Evolutionary conservation across 192 early-diverging fungal species (phyloP).

Genomic region (Rhizoclosmatium globosum): DNA sequence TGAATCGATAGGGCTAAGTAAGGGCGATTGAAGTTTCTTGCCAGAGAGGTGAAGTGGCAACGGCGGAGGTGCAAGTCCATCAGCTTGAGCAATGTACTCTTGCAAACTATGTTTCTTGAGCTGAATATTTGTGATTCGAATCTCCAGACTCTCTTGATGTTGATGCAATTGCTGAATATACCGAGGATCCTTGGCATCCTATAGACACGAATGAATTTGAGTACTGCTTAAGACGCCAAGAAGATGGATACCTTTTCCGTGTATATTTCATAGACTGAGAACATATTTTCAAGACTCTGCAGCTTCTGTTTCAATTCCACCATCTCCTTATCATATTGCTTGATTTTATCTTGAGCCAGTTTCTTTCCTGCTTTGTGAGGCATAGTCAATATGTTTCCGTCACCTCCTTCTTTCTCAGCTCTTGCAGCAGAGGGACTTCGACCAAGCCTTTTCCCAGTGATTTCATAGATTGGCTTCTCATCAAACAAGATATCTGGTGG

Average conservation of each 20-base stretch:
- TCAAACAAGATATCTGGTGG: constrained; percentile 25
- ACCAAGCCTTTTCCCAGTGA: constrained; percentile 3
- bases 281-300: constrained; percentile 3
- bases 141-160: neutral
- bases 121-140: constrained; percentile 1
- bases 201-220: neutral
- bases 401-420: constrained; percentile 8
- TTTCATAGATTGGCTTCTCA: constrained; percentile 10
- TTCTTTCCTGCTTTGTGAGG: constrained; percentile 22
- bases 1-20: neutral
- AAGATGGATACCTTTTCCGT: neutral
- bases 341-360: constrained; percentile 11
- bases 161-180: constrained; percentile 3
- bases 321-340: constrained; percentile 1
- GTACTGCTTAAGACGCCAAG: neutral
- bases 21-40: neutral
- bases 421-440: constrained; percentile 16
- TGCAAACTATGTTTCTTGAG: constrained; percentile 1
- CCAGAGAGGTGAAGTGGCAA: neutral
- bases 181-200: neutral
- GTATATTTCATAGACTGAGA: neutral
- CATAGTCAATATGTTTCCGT: neutral
- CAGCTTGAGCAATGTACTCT: constrained; percentile 16
- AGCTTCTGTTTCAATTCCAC: constrained; percentile 11
- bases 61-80: constrained; percentile 9